These are phyloP conservation scores for Quercus aquifolioides DNA, from an alignment of 306 rosid genomes.

Conservation along the genomic window DNA sequence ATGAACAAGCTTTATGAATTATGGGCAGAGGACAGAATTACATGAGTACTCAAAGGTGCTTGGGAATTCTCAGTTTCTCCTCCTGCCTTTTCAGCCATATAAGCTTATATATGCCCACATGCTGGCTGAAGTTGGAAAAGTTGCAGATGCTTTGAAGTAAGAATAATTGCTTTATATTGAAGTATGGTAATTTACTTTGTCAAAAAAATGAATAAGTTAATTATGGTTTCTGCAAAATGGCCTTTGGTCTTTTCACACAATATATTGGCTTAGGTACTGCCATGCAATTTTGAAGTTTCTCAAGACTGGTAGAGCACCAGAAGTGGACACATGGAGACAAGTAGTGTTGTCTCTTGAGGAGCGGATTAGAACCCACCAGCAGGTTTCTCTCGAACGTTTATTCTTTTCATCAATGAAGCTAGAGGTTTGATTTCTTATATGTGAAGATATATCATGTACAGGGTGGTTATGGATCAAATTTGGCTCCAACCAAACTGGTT, in stretches of 20 bases:
- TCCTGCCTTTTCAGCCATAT: conserved; percentile 88
- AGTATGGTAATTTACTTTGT: background rate
- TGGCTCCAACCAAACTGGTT: conserved; percentile 73
- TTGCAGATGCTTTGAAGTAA: conserved; percentile 91
- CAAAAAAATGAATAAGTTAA: background rate
- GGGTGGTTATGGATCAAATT: conserved; percentile 83
- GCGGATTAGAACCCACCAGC: conserved; percentile 83
- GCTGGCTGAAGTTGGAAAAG: conserved; percentile 92
- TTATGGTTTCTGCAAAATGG: background rate
- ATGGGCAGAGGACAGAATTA: conserved; percentile 85
- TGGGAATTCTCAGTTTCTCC: conserved; percentile 90
- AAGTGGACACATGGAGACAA: conserved; percentile 81
- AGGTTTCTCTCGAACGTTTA: conserved; percentile 36
- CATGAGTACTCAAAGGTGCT: conserved; percentile 88
- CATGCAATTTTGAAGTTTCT: conserved; percentile 73
- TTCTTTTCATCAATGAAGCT: background rate
- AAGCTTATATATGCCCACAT: conserved; percentile 87
- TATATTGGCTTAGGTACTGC: conserved; percentile 59
- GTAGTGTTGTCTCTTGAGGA: conserved; percentile 78
- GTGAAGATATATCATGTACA: conserved; percentile 31
- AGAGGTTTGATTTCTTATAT: background rate
- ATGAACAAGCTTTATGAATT: conserved; percentile 3
- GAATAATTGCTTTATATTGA: conserved; percentile 27
- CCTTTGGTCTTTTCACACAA: conserved; percentile 13
- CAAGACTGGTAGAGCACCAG: conserved; percentile 85